A percentile compares a stretch with the other conserved stretches of the same genome.
phyloP scores from a whole-genome alignment of 2,329 filamentous ascomycete genomes.

The Paecilomyces variotii region DNA sequence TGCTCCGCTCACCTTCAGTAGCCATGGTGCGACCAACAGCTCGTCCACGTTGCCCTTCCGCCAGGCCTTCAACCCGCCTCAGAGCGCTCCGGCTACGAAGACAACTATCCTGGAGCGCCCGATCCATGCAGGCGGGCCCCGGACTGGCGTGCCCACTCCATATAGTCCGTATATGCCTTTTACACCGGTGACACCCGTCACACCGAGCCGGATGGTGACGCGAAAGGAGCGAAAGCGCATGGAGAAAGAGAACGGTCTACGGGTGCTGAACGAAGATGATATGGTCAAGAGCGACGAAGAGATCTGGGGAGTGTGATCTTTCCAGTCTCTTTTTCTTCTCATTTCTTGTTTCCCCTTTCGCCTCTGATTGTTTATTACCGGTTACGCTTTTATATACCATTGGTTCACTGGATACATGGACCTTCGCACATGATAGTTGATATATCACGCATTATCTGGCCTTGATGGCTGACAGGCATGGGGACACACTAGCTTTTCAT shows the following conservation, averaged over 20 bases:
- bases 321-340: not conserved
- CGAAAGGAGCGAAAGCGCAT: constrained; percentile 36
- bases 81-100: constrained; percentile 40
- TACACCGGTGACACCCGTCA: constrained; percentile 43
- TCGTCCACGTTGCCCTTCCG: constrained; percentile 37
- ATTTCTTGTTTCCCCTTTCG: not conserved
- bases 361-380: not conserved
- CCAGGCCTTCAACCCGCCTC: constrained; percentile 31
- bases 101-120: constrained; percentile 42
- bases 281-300: constrained; percentile 38
- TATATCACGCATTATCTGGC: not conserved
- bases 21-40: constrained; percentile 14
- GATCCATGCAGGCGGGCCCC: constrained; percentile 28
- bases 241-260: constrained; percentile 35
- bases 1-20: constrained; percentile 23
- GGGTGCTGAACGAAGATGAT: constrained; percentile 40
- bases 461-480: not conserved
- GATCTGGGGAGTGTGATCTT: constrained; percentile 33
- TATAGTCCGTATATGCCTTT: constrained; percentile 46
- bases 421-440: not conserved
- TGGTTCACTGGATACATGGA: not conserved
- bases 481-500: not conserved
- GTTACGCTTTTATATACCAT: not conserved
- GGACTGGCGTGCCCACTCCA: constrained; percentile 41
- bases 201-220: constrained; percentile 38